A percentile compares a stretch with the other conserved stretches of the same genome.
phyloP scores from a whole-genome alignment of 2,329 filamentous ascomycete genomes.

The Drechslerella stenobrocha region DNA sequence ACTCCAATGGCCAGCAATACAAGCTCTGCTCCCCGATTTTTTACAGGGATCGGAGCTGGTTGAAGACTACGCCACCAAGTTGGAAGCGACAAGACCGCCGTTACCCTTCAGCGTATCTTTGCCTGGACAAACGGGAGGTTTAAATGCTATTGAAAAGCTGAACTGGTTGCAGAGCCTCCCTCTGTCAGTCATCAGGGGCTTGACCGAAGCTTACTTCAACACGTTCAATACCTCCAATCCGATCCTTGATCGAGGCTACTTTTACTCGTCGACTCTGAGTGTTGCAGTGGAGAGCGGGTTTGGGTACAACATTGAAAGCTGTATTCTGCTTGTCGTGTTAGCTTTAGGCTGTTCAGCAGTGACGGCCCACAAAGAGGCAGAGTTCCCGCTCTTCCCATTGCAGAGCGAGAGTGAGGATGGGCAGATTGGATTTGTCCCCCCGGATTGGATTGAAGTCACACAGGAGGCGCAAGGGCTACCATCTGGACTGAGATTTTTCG shows the following conservation, averaged over 20 bases:
- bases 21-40: constrained; percentile 57
- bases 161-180: constrained; percentile 60
- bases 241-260: constrained; percentile 61
- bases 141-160: constrained; percentile 48
- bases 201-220: constrained; percentile 62
- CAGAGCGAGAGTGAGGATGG: constrained; percentile 55
- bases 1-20: constrained; percentile 59
- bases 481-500: constrained; percentile 61
- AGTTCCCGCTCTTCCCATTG: constrained; percentile 54
- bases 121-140: constrained; percentile 51
- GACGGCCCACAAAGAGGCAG: constrained; percentile 60
- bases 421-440: constrained; percentile 36
- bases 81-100: constrained; percentile 59
- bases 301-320: constrained; percentile 61
- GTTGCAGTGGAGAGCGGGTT: constrained; percentile 60
- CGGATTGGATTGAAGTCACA: constrained; percentile 55
- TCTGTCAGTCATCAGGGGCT: constrained; percentile 59
- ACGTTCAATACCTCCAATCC: constrained; percentile 62
- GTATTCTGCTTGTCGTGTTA: constrained; percentile 60
- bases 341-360: constrained; percentile 61
- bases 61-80: constrained; percentile 60
- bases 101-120: constrained; percentile 57
- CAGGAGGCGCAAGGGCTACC: constrained; percentile 50
- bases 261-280: constrained; percentile 60
- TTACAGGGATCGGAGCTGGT: constrained; percentile 57